These are phyloP conservation scores for Pleurotus tuber-regium DNA, from an alignment of 768 basidiomycete species.

Conservation along the genomic window DNA sequence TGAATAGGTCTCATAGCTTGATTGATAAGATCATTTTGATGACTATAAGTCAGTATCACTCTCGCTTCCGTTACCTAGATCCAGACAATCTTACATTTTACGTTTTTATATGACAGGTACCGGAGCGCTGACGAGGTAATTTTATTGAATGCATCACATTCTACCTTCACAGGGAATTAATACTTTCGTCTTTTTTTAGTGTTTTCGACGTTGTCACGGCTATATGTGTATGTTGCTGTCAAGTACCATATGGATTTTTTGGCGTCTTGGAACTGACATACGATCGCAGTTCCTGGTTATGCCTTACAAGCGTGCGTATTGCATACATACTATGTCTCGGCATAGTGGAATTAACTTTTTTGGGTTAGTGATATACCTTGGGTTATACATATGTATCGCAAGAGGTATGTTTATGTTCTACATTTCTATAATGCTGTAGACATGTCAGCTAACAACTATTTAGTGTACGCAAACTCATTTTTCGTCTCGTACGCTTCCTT, in stretches of 20 bases:
- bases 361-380: slow-evolving; percentile 9
- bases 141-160: too few species aligned
- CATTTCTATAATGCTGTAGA: not conserved
- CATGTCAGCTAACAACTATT: not conserved
- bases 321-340: too few species aligned
- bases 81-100: not conserved
- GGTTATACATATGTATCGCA: slow-evolving; percentile 9
- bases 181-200: not conserved
- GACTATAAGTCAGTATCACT: slow-evolving; percentile 6
- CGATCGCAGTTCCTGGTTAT: slow-evolving; percentile 6
- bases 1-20: not conserved
- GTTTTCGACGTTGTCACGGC: slow-evolving; percentile 8
- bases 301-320: slow-evolving; percentile 9
- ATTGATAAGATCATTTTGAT: slow-evolving; percentile 10
- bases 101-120: slow-evolving; percentile 1
- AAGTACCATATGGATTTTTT: not conserved
- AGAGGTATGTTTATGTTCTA: not conserved
- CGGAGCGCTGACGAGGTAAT: slow-evolving; percentile 6
- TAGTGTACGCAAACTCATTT: slow-evolving; percentile 9
- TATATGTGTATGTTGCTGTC: slow-evolving; percentile 7
- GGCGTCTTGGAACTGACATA: not conserved
- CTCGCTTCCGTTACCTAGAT: not conserved
- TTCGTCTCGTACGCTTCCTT: slow-evolving; percentile 2
- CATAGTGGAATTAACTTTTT: too few species aligned
- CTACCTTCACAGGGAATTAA: too few species aligned